These are phyloP conservation scores for Vaucheria bursata DNA, from an alignment of 352 stramenopile species.

Conservation along the genomic window DNA sequence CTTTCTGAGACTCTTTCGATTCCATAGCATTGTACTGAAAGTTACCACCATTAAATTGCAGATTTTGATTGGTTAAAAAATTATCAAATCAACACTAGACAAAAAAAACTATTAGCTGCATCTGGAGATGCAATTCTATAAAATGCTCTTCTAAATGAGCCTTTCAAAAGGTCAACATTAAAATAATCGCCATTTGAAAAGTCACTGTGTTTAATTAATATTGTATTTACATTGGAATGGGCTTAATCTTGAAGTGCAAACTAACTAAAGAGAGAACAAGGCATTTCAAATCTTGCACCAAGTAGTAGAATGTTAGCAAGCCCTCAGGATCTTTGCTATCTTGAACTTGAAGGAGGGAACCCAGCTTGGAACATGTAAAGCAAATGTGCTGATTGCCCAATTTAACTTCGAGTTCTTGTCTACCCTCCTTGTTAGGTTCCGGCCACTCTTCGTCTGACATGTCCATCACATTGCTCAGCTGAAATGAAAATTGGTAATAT, in stretches of 20 bases:
- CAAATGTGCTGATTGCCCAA: conserved; percentile 89
- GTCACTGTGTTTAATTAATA: no score
- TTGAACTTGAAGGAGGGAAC: conserved; percentile 83
- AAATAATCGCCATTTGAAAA: no score
- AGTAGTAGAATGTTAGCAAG: conserved; percentile 84
- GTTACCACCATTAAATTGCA: no score
- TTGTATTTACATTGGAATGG: conserved; percentile 11
- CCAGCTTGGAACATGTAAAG: conserved; percentile 94
- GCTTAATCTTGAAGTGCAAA: conserved; percentile 82
- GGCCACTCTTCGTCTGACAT: conserved; percentile 80
- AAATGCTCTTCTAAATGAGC: no score
- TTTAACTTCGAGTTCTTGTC: conserved; percentile 91
- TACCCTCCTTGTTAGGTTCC: conserved; percentile 76
- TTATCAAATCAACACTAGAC: no score
- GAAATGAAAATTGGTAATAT: not conserved
- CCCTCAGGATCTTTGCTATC: conserved; percentile 89
- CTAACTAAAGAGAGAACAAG: conserved; percentile 90
- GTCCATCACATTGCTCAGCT: not conserved
- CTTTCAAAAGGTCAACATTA: no score
- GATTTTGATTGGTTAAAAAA: no score
- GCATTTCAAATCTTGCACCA: conserved; percentile 93
- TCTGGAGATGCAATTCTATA: no score
- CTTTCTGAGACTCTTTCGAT: no score
- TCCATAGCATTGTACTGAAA: no score
- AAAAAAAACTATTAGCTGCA: no score